Evolutionary conservation across 108 stramenopile genomes (phyloP).

Genomic region (Skeletonema potamos): DNA sequence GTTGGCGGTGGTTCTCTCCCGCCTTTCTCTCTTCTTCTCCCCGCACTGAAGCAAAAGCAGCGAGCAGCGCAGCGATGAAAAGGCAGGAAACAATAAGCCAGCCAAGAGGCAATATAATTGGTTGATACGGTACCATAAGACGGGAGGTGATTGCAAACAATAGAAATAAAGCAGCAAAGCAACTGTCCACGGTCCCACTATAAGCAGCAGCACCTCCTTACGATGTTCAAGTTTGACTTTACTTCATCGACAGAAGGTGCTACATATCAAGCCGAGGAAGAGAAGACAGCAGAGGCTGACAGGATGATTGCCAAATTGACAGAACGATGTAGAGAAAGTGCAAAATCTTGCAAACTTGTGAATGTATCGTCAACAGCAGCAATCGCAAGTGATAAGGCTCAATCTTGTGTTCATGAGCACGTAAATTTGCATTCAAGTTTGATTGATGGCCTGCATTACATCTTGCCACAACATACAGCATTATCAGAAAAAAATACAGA

Average conservation of each 20-base stretch:
- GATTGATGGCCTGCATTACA: slow-evolving; percentile 15
- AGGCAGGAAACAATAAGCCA: no score
- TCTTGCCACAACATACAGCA: slow-evolving; percentile 13
- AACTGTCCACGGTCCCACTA: no score
- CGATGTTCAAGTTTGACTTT: slow-evolving; percentile 29
- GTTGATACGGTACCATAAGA: no score
- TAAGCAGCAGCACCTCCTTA: no score
- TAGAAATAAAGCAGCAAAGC: no score
- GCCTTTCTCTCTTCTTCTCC: no score
- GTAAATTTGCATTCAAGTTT: slow-evolving; percentile 10
- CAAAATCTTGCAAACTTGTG: slow-evolving; percentile 7
- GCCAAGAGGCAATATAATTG: no score
- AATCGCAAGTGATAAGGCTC: neutral
- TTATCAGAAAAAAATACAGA: slow-evolving; percentile 35
- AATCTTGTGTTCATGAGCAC: slow-evolving; percentile 15
- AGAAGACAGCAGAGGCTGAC: slow-evolving; percentile 1
- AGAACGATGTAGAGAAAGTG: neutral
- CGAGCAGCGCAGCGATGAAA: no score
- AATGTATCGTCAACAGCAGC: slow-evolving; percentile 9
- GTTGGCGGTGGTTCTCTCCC: neutral
- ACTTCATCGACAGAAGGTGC: neutral
- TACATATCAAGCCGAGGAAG: neutral
- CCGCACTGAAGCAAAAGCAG: no score
- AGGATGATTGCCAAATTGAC: neutral
- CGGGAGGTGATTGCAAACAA: no score